A percentile compares a stretch with the other conserved stretches of the same genome.
These are phyloP conservation scores for California macrophylla DNA, from an alignment of 441 rosid genomes.

Conservation along the genomic window DNA sequence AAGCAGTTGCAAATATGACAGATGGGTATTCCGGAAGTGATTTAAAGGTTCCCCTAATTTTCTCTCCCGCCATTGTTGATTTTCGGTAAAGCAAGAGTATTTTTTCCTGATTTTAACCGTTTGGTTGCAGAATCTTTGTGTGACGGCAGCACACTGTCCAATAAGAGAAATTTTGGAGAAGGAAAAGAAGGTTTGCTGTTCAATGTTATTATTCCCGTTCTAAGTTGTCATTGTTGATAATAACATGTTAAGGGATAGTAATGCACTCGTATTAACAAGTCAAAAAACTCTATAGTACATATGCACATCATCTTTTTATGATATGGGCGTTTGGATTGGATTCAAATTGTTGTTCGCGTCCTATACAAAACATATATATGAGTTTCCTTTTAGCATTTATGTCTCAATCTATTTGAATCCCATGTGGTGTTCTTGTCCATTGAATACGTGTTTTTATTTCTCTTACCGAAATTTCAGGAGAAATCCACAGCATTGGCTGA, in stretches of 20 bases:
- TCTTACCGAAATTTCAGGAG: conserved; percentile 44
- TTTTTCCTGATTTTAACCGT: not conserved
- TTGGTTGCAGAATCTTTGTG: conserved; percentile 72
- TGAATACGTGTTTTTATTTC: not conserved
- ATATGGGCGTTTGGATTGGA: too few species aligned
- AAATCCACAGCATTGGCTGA: conserved; percentile 52
- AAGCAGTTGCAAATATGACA: conserved; percentile 78
- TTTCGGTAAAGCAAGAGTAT: not conserved
- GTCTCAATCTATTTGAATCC: too few species aligned
- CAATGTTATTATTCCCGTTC: not conserved
- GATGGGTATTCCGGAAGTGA: conserved; percentile 99
- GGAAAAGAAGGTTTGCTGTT: conserved; percentile 91
- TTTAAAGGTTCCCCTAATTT: conserved; percentile 50
- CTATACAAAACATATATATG: too few species aligned
- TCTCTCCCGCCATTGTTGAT: not conserved
- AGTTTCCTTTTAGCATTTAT: too few species aligned
- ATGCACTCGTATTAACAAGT: too few species aligned
- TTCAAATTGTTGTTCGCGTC: too few species aligned
- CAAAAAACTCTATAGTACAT: too few species aligned
- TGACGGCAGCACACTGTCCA: conserved; percentile 95
- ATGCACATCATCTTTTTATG: too few species aligned
- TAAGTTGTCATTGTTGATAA: not conserved
- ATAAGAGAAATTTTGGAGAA: conserved; percentile 85
- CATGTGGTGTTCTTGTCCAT: not conserved
- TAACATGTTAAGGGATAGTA: too few species aligned